Conservation (phyloP, 805 yeast species). For the Candida endomychidarum region DNA sequence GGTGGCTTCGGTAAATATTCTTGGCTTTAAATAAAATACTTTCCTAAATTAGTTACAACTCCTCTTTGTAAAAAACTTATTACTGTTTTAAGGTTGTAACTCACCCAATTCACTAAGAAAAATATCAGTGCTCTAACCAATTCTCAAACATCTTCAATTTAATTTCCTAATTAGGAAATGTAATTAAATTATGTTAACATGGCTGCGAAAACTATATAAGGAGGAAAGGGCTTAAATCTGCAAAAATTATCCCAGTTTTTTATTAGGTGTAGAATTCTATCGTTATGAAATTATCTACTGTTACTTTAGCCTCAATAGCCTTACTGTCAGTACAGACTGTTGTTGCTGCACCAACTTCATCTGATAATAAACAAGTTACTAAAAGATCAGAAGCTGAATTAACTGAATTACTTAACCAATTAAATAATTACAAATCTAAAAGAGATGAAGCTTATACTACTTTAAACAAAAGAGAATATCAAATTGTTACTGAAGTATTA, state of each 20-base stretch:
- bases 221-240: slow-evolving; percentile 2
- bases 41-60: not conserved
- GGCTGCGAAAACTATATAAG: slow-evolving; percentile 9
- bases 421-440: slow-evolving; percentile 26
- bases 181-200: not conserved
- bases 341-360: slow-evolving; percentile 17
- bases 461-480: slow-evolving; percentile 36
- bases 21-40: slow-evolving; percentile 1
- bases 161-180: slow-evolving; percentile 7
- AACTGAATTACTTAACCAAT: slow-evolving; percentile 18
- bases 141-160: not conserved
- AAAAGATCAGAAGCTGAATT: slow-evolving; percentile 20
- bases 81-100: slow-evolving; percentile 4
- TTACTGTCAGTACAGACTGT: slow-evolving; percentile 10
- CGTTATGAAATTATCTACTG: slow-evolving; percentile 18
- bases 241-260: not conserved
- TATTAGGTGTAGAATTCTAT: slow-evolving; percentile 8
- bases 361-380: slow-evolving; percentile 17
- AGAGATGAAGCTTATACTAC: slow-evolving; percentile 28
- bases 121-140: slow-evolving; percentile 3
- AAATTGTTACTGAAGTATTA: slow-evolving; percentile 41
- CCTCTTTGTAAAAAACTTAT: not conserved
- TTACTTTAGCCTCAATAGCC: slow-evolving; percentile 16
- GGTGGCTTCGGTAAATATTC: not conserved
- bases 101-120: slow-evolving; percentile 1